Evolutionary conservation across 371 early-diverging fungal species (phyloP), one percentile per base, ranked within the genome.

Genomic region (Rhizopus microsporus): DNA sequence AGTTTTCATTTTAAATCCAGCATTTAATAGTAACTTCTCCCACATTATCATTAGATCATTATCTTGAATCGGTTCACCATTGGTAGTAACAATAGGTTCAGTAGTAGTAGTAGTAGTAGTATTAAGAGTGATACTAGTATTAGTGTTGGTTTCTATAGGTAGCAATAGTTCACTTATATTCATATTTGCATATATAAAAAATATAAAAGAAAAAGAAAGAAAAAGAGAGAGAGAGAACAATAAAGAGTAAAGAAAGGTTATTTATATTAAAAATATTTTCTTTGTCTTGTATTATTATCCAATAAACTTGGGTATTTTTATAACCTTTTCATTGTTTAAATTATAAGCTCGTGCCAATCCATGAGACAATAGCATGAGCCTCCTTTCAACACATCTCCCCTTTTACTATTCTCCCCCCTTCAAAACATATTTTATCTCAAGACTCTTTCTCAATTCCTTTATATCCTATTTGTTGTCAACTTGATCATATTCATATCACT

Each of bases 31-130:
- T 16, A 56, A 57, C 5, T 44, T 38, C 45, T 71, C 59, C 74
- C 67, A 77, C 29, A 65, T 15, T 13, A 51, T 9, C 65, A 63
- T 67, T 29, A 62, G 7, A 0, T 56, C 53, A 35, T 55, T 57
- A n/a, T 62, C 62, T 34, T 62, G 56, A 33, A 62, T 40, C 15
- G 62, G 35, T 29, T 51, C 46, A 46, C 5, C 16, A 16, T 7
- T 15, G 17, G 17, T 17, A 46, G 5, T 29, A 29, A 7, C 23
- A 2, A 23, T 23, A 23, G 23, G 23, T 23, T 23, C 23, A 23
- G 23, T 23, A 23, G 23, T 23, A 23, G 23, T 23, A 23, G 23
- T 23, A 23, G 23, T 23, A 23, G 23, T 23, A 23, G 23, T 23
- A 23, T 23, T 23, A 23, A 23, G 2, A 23, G 23, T 23, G 23